Evolutionary conservation across 371 early-diverging fungal genomes (phyloP), one percentile per base, ranked within the genome.

Genomic region (Lichtheimia corymbifera): DNA sequence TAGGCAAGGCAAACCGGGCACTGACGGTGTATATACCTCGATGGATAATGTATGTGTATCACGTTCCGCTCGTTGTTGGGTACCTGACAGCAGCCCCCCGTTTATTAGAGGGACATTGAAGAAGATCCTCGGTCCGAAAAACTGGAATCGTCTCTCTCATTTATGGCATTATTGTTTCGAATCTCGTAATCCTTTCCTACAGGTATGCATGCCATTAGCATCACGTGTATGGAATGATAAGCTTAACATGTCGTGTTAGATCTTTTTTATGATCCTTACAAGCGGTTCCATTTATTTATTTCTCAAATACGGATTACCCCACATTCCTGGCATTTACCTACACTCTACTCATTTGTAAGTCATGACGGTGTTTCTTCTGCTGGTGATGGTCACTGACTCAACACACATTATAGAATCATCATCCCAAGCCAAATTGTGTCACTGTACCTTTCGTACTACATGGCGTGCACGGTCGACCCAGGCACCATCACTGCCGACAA

Each of bases 401-500:
- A 7, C 2, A 18, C 9, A 43, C 44, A 27, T 28, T 28, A n/a
- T 54, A 83, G 84, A 27, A 41, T 72, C 20, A 56, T 82, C 22
- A 79, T 85, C 49, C 86, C 86, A 3, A 51, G 66, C 11, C 79
- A 83, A 65, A 88, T 88, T 52, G 66, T 82, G 2, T 79, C 68
- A 54, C 72, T 86, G 1, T 91, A 90, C 65, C 64, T 58, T 11
- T 66, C 75, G 50, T 85, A 84, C 59, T 80, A 79, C 40, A 53
- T 85, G 18, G 87, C 86, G 1, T 87, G 89, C 27, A 65, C 71
- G 5, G 67, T 83, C 7, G 83, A 91, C 58, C 91, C 92, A 2
- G 92, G 91, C 5, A 67, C 77, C 5, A 79, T 92, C 24, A 79
- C 78, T 7, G 62, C 70, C 1, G 71, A 73, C 0, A 92, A 92